Evolutionary conservation across 2,329 filamentous ascomycete species (phyloP).

Genomic region (Atkinsonella texensis): DNA sequence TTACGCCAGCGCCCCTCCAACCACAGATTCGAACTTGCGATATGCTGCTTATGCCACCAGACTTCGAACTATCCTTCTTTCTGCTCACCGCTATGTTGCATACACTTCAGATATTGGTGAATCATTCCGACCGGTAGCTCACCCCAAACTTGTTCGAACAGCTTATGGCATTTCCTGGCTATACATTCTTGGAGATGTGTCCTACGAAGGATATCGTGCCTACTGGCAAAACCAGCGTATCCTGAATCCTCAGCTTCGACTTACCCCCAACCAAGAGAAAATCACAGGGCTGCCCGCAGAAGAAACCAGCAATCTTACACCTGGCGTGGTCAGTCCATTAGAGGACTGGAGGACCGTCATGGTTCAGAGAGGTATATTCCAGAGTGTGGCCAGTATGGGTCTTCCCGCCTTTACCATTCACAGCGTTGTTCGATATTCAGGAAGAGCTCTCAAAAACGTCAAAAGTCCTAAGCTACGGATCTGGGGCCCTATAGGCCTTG

Average conservation of each 20-base stretch:
- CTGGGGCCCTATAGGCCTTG: slow-evolving; percentile 82
- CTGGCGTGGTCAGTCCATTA: slow-evolving; percentile 49
- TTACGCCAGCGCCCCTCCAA: slow-evolving; percentile 41
- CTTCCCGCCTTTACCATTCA: slow-evolving; percentile 90
- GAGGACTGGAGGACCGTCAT: slow-evolving; percentile 89
- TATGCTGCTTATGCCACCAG: slow-evolving; percentile 89
- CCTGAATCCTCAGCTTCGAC: slow-evolving; percentile 53
- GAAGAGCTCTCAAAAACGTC: slow-evolving; percentile 67
- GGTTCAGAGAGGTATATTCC: slow-evolving; percentile 82
- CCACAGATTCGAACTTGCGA: slow-evolving; percentile 73
- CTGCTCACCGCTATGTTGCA: slow-evolving; percentile 89
- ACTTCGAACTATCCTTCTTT: slow-evolving; percentile 74
- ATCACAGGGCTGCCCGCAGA: slow-evolving; percentile 30
- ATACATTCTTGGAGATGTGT: slow-evolving; percentile 83
- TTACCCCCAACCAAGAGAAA: slow-evolving; percentile 37
- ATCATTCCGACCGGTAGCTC: slow-evolving; percentile 85
- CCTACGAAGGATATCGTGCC: slow-evolving; percentile 88
- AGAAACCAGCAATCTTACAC: slow-evolving; percentile 17
- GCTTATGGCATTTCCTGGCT: slow-evolving; percentile 91
- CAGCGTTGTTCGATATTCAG: slow-evolving; percentile 81
- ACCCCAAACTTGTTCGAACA: slow-evolving; percentile 65
- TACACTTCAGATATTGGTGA: slow-evolving; percentile 97
- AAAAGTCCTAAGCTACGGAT: slow-evolving; percentile 69
- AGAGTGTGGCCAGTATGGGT: slow-evolving; percentile 85
- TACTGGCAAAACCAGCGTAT: slow-evolving; percentile 76